Conservation (phyloP, 257 asterid species). For the Solanum gracilifrons region DNA sequence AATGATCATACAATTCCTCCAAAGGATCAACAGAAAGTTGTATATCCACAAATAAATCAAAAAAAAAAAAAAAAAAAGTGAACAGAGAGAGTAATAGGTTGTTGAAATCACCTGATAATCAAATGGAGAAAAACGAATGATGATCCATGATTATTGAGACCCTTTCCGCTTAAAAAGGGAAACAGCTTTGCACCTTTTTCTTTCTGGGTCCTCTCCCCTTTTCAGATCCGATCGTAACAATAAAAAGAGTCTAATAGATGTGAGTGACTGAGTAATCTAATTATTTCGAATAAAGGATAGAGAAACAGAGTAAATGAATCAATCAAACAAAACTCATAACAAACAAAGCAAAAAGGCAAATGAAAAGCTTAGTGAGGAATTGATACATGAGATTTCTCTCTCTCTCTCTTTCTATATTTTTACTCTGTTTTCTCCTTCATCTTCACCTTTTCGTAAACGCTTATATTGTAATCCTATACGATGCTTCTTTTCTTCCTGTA, state of each 20-base stretch:
- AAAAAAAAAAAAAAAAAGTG: background rate
- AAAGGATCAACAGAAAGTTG: background rate
- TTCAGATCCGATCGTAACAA: conserved; percentile 39
- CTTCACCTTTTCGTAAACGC: conserved; percentile 2
- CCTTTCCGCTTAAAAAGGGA: conserved; percentile 12
- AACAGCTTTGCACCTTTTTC: conserved; percentile 18
- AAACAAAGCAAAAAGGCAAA: background rate
- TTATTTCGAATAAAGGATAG: background rate
- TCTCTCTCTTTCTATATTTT: background rate
- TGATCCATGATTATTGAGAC: conserved; percentile 15
- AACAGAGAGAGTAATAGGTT: background rate
- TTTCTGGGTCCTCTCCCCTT: background rate
- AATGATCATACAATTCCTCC: background rate
- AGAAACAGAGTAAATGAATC: background rate
- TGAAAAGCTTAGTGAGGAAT: background rate
- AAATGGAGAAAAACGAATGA: conserved; percentile 15
- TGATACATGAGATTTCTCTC: background rate
- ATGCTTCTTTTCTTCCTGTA: background rate
- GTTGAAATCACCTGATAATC: conserved; percentile 18
- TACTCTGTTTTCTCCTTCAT: background rate
- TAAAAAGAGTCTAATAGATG: background rate
- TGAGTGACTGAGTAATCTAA: background rate
- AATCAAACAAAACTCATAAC: background rate
- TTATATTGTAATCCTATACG: background rate
- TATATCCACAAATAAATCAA: background rate